phyloP scores from a whole-genome alignment of 2,329 filamentous ascomycete genomes.

The Hymenotorrendiella dingleyae region DNA sequence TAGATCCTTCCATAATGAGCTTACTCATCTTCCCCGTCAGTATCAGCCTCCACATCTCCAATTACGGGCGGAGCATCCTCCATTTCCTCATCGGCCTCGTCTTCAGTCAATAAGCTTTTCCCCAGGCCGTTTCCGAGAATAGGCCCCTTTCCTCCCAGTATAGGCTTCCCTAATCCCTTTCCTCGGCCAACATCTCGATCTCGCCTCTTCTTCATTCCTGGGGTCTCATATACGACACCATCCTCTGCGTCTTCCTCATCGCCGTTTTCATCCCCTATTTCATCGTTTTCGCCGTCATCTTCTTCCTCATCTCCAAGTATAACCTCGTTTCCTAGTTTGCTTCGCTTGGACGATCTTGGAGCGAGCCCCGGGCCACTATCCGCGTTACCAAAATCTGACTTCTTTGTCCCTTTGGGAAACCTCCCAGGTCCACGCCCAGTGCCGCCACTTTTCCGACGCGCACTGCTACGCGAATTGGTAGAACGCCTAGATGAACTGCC shows the following conservation, averaged over 20 bases:
- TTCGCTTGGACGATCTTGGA: conserved; percentile 36
- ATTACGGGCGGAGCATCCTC: conserved; percentile 21
- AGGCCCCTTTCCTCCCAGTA: conserved; percentile 14
- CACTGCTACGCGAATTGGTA: conserved; percentile 28
- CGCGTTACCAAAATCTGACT: conserved; percentile 61
- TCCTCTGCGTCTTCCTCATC: conserved; percentile 22
- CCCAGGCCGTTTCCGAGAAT: conserved; percentile 14
- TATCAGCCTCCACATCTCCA: conserved; percentile 21
- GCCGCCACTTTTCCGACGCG: conserved; percentile 53
- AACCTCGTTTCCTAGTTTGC: conserved; percentile 29
- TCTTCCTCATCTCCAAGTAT: conserved; percentile 27
- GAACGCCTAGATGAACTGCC: conserved; percentile 24
- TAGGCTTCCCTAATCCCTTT: conserved; percentile 26
- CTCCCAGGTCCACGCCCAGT: conserved; percentile 59
- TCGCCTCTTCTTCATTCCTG: conserved; percentile 15
- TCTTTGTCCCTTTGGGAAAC: conserved; percentile 64
- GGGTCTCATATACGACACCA: conserved; percentile 26
- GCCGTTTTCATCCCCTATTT: conserved; percentile 15
- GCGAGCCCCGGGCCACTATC: conserved; percentile 59
- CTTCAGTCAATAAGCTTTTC: conserved; percentile 13
- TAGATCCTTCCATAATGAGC: conserved; percentile 1
- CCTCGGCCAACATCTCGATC: conserved; percentile 16
- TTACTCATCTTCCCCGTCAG: conserved; percentile 24
- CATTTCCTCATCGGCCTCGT: conserved; percentile 30
- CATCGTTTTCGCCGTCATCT: conserved; percentile 11